A percentile compares a stretch with the other conserved stretches of the same genome.
These are phyloP conservation scores for Pholiota adiposa DNA, from an alignment of 1,284 basidiomycete genomes.

Conservation along the genomic window DNA sequence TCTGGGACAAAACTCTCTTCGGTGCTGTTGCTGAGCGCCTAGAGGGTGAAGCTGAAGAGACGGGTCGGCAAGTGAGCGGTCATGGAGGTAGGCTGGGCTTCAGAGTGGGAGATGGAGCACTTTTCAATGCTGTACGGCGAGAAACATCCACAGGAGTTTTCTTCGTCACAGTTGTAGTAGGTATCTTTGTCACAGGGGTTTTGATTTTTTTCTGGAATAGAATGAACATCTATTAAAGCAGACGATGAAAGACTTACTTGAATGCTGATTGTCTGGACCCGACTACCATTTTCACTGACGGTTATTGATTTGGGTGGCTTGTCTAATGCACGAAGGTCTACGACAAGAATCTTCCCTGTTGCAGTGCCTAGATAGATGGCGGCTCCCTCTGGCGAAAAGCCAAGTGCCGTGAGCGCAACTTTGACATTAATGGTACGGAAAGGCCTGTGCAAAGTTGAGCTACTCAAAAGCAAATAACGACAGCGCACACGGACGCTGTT, in stretches of 20 bases:
- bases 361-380: constrained; percentile 66
- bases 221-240: neutral
- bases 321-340: constrained; percentile 67
- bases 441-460: constrained; percentile 40
- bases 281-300: constrained; percentile 49
- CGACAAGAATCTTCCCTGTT: constrained; percentile 60
- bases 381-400: constrained; percentile 71
- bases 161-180: constrained; percentile 16
- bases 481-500: constrained; percentile 53
- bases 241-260: constrained; percentile 46
- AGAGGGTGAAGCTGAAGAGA: constrained; percentile 19
- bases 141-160: constrained; percentile 20
- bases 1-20: constrained; percentile 44
- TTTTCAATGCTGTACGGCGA: constrained; percentile 23
- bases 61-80: constrained; percentile 24
- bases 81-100: constrained; percentile 20
- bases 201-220: constrained; percentile 40
- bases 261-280: constrained; percentile 56
- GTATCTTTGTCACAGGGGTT: constrained; percentile 24
- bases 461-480: neutral
- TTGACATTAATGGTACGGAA: constrained; percentile 59
- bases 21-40: constrained; percentile 17
- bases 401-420: constrained; percentile 54
- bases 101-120: constrained; percentile 28
- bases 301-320: constrained; percentile 57